phyloP scores from a whole-genome alignment of 192 early-diverging fungal genomes.

The Borealophlyctis nickersoniae region DNA sequence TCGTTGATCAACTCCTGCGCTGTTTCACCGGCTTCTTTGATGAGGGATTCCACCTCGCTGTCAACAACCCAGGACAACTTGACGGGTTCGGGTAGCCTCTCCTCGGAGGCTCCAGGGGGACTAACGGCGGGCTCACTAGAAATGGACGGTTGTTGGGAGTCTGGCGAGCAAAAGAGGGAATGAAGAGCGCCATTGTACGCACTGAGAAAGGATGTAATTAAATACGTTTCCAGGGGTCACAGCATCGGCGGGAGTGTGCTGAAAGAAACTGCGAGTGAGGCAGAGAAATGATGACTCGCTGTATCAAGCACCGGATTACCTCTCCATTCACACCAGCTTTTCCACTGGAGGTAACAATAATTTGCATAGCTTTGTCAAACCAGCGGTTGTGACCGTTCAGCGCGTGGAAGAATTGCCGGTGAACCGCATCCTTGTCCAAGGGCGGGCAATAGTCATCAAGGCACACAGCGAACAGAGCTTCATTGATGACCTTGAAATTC shows the following conservation, averaged over 20 bases:
- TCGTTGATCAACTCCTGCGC: conserved; percentile 65
- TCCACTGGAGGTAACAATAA: conserved; percentile 81
- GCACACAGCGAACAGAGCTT: conserved; percentile 82
- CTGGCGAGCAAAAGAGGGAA: not conserved
- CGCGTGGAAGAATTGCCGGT: conserved; percentile 77
- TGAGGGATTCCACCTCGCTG: conserved; percentile 44
- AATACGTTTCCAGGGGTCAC: conserved; percentile 81
- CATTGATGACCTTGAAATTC: conserved; percentile 65
- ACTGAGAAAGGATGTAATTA: conserved; percentile 66
- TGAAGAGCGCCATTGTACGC: conserved; percentile 25
- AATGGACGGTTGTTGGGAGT: not conserved
- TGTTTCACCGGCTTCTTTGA: conserved; percentile 63
- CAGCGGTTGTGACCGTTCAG: conserved; percentile 79
- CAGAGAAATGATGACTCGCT: not conserved
- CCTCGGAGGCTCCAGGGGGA: conserved; percentile 28
- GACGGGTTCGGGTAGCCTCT: conserved; percentile 47
- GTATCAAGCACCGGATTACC: conserved; percentile 28
- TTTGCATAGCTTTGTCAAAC: conserved; percentile 94
- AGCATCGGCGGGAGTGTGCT: conserved; percentile 91
- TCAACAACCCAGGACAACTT: conserved; percentile 73
- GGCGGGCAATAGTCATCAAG: conserved; percentile 74
- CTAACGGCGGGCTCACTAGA: conserved; percentile 54
- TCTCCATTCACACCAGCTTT: conserved; percentile 92
- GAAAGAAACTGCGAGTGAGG: not conserved
- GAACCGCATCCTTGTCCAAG: conserved; percentile 59